These are phyloP conservation scores for Ceratocystis albifundus DNA, from an alignment of 2,329 filamentous ascomycete species.

Conservation along the genomic window DNA sequence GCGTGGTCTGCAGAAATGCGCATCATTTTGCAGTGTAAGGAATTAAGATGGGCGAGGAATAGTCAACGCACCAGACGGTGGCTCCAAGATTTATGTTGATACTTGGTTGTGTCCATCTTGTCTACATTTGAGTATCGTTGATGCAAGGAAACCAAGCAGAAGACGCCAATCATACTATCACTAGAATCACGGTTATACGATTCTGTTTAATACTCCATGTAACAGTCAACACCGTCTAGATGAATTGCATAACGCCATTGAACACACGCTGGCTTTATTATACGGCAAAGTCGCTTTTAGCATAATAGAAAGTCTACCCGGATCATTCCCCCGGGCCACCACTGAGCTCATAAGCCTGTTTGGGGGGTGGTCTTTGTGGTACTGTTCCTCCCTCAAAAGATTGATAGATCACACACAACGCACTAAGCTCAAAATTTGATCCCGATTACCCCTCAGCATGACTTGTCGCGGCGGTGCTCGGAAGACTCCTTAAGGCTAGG, in stretches of 20 bases:
- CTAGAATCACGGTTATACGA: not conserved
- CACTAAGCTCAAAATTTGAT: not conserved
- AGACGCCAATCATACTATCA: not conserved
- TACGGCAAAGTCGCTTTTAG: not conserved
- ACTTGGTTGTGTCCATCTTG: not conserved
- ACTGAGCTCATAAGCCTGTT: not conserved
- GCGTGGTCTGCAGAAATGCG: not conserved
- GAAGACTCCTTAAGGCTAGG: not conserved
- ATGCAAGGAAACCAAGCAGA: not conserved
- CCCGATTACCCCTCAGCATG: not conserved
- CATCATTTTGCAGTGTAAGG: not conserved
- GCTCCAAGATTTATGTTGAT: not conserved
- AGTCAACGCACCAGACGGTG: not conserved
- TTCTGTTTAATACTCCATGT: not conserved
- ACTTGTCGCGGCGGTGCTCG: not conserved
- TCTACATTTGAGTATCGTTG: not conserved
- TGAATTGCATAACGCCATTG: not conserved
- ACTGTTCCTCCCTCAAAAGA: constrained; percentile 7
- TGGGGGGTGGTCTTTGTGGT: not conserved
- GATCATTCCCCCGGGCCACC: not conserved
- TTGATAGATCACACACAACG: not conserved
- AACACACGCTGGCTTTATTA: not conserved
- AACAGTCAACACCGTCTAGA: not conserved
- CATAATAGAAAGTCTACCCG: not conserved
- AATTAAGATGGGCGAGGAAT: not conserved